A percentile compares a stretch with the other conserved stretches of the same genome.
Conservation (phyloP, 768 basidiomycete species). For the Xanthoconium stramineum region DNA sequence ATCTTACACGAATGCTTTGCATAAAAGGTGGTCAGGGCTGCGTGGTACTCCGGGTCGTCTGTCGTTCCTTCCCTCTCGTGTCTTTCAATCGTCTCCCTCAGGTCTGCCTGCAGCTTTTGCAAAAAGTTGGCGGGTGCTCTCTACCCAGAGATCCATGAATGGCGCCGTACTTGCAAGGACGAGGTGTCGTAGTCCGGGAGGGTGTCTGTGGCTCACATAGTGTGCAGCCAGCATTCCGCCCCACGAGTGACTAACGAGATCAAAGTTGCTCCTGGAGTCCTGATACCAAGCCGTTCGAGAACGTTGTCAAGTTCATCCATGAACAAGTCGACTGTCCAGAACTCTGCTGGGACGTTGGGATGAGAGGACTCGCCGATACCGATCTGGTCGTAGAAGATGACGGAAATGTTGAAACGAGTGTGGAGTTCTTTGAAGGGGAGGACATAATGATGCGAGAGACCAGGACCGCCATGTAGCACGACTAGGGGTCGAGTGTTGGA, state of each 20-base stretch:
- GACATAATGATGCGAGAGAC: slow-evolving; percentile 33
- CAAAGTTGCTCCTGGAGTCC: slow-evolving; percentile 32
- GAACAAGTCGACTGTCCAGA: slow-evolving; percentile 49
- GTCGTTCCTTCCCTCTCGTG: slow-evolving; percentile 13
- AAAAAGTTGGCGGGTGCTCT: slow-evolving; percentile 24
- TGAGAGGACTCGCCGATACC: slow-evolving; percentile 35
- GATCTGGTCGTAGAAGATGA: slow-evolving; percentile 51
- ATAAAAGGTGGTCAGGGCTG: slow-evolving; percentile 26
- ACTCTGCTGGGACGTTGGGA: slow-evolving; percentile 16
- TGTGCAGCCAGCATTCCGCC: slow-evolving; percentile 49
- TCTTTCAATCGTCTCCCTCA: slow-evolving; percentile 26
- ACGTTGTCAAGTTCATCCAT: slow-evolving; percentile 49
- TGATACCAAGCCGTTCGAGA: slow-evolving; percentile 38
- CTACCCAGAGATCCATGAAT: slow-evolving; percentile 25
- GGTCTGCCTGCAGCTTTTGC: slow-evolving; percentile 24
- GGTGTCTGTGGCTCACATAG: slow-evolving; percentile 36
- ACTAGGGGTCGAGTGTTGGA: slow-evolving; percentile 30
- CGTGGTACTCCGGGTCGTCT: slow-evolving; percentile 31
- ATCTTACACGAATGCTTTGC: slow-evolving; percentile 33
- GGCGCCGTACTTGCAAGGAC: slow-evolving; percentile 33
- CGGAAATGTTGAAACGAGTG: slow-evolving; percentile 28
- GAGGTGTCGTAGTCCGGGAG: slow-evolving; percentile 34
- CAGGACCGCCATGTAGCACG: slow-evolving; percentile 43
- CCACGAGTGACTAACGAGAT: slow-evolving; percentile 55
- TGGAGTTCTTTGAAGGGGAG: slow-evolving; percentile 35